Evolutionary conservation across 176 grass and related monocot species (phyloP), one percentile per base, ranked within the genome.

Genomic region (Metroxylon sagu): DNA sequence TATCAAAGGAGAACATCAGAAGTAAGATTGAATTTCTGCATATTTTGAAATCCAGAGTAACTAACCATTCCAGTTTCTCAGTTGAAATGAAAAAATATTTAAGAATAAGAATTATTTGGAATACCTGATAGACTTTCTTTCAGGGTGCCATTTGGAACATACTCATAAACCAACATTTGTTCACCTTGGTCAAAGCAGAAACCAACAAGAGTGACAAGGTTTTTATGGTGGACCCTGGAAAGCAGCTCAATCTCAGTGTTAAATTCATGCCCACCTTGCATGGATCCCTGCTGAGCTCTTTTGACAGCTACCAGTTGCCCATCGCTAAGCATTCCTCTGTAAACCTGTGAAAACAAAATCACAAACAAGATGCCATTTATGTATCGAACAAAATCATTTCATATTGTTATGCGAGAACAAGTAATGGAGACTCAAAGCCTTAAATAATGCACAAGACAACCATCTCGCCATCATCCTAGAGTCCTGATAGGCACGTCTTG

Each of bases 231-330:
- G 19, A 95, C 82, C 17, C 82, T 77, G 12, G 82, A 83, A 26
- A 95, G 77, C 53, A 89, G 76, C 74, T 95, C 90, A 2, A 95
- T 95, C 55, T 95, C 90, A 5, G 85, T 83, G 56, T 71, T 76
- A 67, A 95, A 95, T 53, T 89, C 90, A 16, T 72, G 69, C 26
- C 30, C 66, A 6, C 90, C 85, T 74, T 95, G 90, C 28, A 79
- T 67, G 0, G 85, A 86, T 0, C 82, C 90, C 48, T 89, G 66
- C 72, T 89, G 67, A 15, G 73, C 81, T 57, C 90, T 39, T 56
- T 95, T 95, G 29, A 89, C 85, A 0, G 90, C 90, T 51, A 95
- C 74, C 43, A 89, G 63, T 57, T 95, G 79, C n/a, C 89, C 85
- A 56, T 65, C 82, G 3, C 68, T 60, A 48, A 81, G 76, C 27